A percentile compares a stretch with the other conserved stretches of the same genome.
Evolutionary conservation across 2,329 filamentous ascomycete species (phyloP).

Genomic region (Aspergillus sp.): DNA sequence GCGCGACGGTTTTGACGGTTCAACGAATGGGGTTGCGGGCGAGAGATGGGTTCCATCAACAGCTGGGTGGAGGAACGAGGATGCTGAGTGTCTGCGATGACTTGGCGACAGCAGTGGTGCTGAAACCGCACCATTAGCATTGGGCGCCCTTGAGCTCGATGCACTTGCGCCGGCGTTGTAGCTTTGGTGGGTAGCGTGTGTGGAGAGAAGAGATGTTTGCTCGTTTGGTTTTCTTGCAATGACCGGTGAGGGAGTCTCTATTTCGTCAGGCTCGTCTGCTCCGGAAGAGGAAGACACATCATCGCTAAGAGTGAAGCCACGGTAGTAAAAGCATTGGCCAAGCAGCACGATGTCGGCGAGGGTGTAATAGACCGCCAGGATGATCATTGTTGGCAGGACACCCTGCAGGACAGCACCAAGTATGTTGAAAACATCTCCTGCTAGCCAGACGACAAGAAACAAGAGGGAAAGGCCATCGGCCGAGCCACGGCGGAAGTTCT

Average conservation of each 20-base stretch:
- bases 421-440: conserved; percentile 96
- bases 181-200: conserved; percentile 20
- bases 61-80: conserved; percentile 48
- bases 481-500: conserved; percentile 83
- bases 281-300: conserved; percentile 18
- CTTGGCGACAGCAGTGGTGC: not conserved
- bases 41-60: conserved; percentile 70
- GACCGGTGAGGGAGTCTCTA: conserved; percentile 16
- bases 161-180: conserved; percentile 5
- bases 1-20: conserved; percentile 40
- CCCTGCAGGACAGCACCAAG: conserved; percentile 87
- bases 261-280: conserved; percentile 17
- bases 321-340: conserved; percentile 92
- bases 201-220: conserved; percentile 29
- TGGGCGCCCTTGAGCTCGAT: conserved; percentile 6
- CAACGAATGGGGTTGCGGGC: conserved; percentile 76
- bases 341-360: conserved; percentile 87
- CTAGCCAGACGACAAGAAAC: conserved; percentile 90
- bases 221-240: conserved; percentile 27
- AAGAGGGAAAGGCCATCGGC: conserved; percentile 87
- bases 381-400: conserved; percentile 92
- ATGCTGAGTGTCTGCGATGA: conserved; percentile 27
- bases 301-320: conserved; percentile 63
- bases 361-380: conserved; percentile 92
- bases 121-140: not conserved